Evolutionary conservation across 768 basidiomycete genomes (phyloP).

Genomic region (Hericium alpestre): DNA sequence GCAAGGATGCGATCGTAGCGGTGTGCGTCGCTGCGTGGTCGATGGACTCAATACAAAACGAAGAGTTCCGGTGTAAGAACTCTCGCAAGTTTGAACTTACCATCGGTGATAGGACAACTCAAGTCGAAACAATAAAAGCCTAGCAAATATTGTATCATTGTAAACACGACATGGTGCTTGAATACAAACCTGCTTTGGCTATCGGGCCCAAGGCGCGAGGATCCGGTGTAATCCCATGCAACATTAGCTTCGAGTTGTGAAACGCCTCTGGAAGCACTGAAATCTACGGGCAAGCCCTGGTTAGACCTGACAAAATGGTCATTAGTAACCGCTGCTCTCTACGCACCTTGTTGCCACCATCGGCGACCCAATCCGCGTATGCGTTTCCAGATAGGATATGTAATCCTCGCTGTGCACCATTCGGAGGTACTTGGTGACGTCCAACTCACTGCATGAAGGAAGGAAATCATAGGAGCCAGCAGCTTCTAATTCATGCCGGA

Average conservation of each 20-base stretch:
- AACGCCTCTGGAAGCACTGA: conserved; percentile 25
- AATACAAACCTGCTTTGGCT: conserved; percentile 16
- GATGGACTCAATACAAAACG: background rate
- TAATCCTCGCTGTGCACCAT: conserved; percentile 20
- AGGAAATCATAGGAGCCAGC: conserved; percentile 8
- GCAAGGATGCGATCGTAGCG: background rate
- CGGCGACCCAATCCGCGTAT: conserved; percentile 19
- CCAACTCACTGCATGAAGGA: conserved; percentile 1
- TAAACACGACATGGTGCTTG: background rate
- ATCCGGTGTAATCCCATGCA: background rate
- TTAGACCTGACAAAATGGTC: background rate
- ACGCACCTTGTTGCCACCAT: conserved; percentile 18
- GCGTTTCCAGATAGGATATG: conserved; percentile 19
- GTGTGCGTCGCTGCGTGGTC: background rate
- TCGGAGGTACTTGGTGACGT: conserved; percentile 8
- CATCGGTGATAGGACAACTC: conserved; percentile 20
- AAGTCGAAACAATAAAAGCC: conserved; percentile 24
- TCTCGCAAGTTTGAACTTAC: conserved; percentile 8
- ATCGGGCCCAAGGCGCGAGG: conserved; percentile 9
- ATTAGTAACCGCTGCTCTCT: background rate
- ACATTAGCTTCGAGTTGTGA: conserved; percentile 15
- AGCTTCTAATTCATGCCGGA: conserved; percentile 16
- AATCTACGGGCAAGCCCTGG: conserved; percentile 6
- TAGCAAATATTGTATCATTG: background rate
- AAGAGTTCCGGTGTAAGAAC: background rate